Conservation (phyloP, 2,329 filamentous ascomycete genomes). For the Cladosporium sp. region DNA sequence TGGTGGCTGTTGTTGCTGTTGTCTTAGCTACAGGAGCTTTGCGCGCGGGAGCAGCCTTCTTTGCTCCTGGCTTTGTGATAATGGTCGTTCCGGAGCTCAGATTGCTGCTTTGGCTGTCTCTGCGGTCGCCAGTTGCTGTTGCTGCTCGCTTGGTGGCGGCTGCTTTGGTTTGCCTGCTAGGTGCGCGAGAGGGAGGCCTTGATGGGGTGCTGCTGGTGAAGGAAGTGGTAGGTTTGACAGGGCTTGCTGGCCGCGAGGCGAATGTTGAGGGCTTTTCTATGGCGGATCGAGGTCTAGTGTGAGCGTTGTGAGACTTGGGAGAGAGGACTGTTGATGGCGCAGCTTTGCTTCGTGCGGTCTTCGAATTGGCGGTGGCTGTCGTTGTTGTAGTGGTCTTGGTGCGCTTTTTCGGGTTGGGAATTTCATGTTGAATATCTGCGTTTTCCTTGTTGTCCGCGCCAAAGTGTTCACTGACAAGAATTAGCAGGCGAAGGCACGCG, state of each 20-base stretch:
- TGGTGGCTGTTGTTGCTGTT: conserved; percentile 40
- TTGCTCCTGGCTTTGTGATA: conserved; percentile 42
- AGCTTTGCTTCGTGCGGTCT: conserved; percentile 26
- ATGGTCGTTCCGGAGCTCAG: conserved; percentile 59
- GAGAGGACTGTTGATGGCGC: conserved; percentile 61
- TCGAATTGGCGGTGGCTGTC: conserved; percentile 27
- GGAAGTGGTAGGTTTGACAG: conserved; percentile 28
- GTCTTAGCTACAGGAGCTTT: conserved; percentile 40
- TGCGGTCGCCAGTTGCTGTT: conserved; percentile 24
- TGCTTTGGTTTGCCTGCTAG: conserved; percentile 54
- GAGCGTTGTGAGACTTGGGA: conserved; percentile 75
- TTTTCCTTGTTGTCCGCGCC: conserved; percentile 72
- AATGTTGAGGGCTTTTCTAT: conserved; percentile 49
- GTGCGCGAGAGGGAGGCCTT: conserved; percentile 55
- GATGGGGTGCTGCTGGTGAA: conserved; percentile 45
- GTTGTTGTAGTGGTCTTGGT: conserved; percentile 30
- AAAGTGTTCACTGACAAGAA: conserved; percentile 51
- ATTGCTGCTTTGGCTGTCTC: conserved; percentile 55
- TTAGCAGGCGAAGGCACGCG: conserved; percentile 18
- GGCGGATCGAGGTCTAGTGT: conserved; percentile 57
- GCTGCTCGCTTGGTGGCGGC: conserved; percentile 35
- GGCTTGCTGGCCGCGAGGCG: conserved; percentile 57
- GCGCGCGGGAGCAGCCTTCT: conserved; percentile 41
- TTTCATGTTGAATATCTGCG: conserved; percentile 39
- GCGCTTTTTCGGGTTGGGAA: conserved; percentile 67